phyloP scores from a whole-genome alignment of 352 stramenopile species.

The Thalassiosira hispida region DNA sequence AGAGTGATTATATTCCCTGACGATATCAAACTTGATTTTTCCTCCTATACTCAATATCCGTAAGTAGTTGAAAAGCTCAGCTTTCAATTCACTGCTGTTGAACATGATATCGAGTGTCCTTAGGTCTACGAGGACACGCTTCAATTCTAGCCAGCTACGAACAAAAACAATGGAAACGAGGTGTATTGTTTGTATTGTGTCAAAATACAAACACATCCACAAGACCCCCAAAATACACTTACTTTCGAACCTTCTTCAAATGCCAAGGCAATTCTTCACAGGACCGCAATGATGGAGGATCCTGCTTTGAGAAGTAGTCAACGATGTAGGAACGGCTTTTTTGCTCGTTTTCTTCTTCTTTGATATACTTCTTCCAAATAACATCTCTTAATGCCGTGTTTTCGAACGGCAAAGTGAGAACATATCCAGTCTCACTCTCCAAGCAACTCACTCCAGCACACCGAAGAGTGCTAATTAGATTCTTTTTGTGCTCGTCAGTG shows the following conservation, averaged over 20 bases:
- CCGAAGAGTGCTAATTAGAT: conserved; percentile 84
- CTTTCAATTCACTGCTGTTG: conserved; percentile 86
- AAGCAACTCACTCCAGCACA: conserved; percentile 87
- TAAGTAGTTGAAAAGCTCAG: conserved; percentile 92
- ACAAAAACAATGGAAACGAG: conserved; percentile 4
- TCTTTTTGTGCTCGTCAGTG: conserved; percentile 84
- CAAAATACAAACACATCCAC: no score
- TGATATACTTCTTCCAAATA: conserved; percentile 73
- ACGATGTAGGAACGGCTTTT: conserved; percentile 68
- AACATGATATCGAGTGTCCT: conserved; percentile 92
- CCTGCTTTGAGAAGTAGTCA: conserved; percentile 66
- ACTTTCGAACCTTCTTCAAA: conserved; percentile 5
- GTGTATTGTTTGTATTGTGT: no score
- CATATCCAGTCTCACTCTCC: conserved; percentile 44
- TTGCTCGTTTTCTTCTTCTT: conserved; percentile 17
- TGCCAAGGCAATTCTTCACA: conserved; percentile 90
- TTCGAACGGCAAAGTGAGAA: conserved; percentile 90
- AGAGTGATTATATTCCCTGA: conserved; percentile 90
- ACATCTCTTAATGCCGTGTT: conserved; percentile 89
- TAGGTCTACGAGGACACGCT: conserved; percentile 89
- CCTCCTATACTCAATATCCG: conserved; percentile 86
- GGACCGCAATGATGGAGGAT: conserved; percentile 47
- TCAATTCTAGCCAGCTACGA: conserved; percentile 87
- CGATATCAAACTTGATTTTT: conserved; percentile 88
- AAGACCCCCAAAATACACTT: no score